Percentiles rank a stretch among this genome's conserved stretches.
Conservation (phyloP, 2,329 filamentous ascomycete genomes). For the Spiromastix sp. region DNA sequence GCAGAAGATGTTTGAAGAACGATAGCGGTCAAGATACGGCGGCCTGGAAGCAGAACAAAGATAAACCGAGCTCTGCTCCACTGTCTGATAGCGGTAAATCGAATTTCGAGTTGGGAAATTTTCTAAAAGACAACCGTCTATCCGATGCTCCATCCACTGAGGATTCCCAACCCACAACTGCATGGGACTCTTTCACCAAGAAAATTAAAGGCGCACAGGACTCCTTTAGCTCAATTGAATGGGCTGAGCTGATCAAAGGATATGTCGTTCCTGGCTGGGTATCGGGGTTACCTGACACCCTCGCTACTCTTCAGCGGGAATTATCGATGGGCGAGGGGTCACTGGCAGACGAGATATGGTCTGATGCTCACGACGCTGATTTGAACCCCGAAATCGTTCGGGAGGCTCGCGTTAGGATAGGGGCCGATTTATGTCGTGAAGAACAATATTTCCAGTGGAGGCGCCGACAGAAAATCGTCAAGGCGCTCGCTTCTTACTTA, state of each 20-base stretch:
- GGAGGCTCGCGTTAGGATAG: conserved; percentile 72
- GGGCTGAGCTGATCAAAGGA: conserved; percentile 50
- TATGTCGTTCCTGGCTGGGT: conserved; percentile 77
- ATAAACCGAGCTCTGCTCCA: background rate
- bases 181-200: conserved; percentile 42
- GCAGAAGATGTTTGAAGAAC: conserved; percentile 6
- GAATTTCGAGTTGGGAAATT: too few species aligned
- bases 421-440: conserved; percentile 68
- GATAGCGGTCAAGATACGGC: conserved; percentile 10
- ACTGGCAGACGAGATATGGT: conserved; percentile 86
- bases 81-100: too few species aligned
- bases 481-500: conserved; percentile 73
- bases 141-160: conserved; percentile 8
- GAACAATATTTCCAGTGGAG: conserved; percentile 65
- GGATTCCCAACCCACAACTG: conserved; percentile 19
- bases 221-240: conserved; percentile 31
- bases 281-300: conserved; percentile 60
- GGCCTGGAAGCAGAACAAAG: conserved; percentile 4
- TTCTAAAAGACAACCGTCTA: background rate
- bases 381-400: conserved; percentile 80
- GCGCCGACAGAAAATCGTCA: conserved; percentile 56
- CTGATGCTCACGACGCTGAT: conserved; percentile 72
- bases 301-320: conserved; percentile 77
- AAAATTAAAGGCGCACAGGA: conserved; percentile 32
- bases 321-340: conserved; percentile 80